Conservation (phyloP, 1,139 yeast species). For the Pichia sp. region DNA sequence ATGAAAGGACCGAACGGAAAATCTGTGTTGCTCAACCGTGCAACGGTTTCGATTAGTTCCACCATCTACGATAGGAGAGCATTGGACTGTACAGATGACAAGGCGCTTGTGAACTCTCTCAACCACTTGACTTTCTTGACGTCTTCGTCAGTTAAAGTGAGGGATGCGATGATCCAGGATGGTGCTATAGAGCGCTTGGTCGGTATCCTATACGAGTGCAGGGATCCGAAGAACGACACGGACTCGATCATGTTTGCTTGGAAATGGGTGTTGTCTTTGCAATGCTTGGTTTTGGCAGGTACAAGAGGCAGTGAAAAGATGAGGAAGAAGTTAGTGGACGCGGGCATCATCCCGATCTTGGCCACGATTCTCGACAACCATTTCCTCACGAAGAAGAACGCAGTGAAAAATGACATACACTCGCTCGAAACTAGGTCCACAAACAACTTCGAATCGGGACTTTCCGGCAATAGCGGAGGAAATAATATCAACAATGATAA, state of each 20-base stretch:
- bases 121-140: constrained; percentile 86
- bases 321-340: constrained; percentile 80
- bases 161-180: constrained; percentile 83
- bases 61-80: constrained; percentile 90
- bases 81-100: constrained; percentile 81
- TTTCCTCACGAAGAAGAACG: constrained; percentile 28
- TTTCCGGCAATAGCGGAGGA: neutral
- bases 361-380: constrained; percentile 91
- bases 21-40: constrained; percentile 72
- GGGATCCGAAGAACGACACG: constrained; percentile 44
- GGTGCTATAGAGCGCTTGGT: constrained; percentile 91
- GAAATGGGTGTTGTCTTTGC: constrained; percentile 96
- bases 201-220: constrained; percentile 79
- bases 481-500: neutral
- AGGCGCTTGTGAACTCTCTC: constrained; percentile 85
- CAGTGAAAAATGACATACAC: constrained; percentile 1
- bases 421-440: neutral
- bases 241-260: constrained; percentile 53
- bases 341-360: constrained; percentile 85
- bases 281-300: constrained; percentile 84
- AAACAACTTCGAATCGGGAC: neutral
- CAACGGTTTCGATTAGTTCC: constrained; percentile 85
- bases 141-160: constrained; percentile 78
- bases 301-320: constrained; percentile 88
- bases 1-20: constrained; percentile 90